Percentiles rank a stretch among this genome's conserved stretches.
phyloP scores from a whole-genome alignment of 2,329 filamentous ascomycete genomes.

The Ascocoryne sarcoides region DNA sequence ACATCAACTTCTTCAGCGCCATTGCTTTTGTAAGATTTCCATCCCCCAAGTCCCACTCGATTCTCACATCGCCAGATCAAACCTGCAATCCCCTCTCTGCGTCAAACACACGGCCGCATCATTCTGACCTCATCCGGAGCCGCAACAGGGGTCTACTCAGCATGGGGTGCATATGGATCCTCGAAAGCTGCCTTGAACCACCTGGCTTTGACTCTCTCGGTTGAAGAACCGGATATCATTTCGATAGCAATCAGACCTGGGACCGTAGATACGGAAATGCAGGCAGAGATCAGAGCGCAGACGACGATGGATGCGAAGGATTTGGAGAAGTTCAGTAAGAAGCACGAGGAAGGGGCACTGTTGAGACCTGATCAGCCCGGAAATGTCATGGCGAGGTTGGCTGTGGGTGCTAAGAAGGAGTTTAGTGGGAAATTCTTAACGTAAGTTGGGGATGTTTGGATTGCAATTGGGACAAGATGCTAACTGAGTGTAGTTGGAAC shows the following conservation, averaged over 20 bases:
- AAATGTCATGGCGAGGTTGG: conserved; percentile 74
- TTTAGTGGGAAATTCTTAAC: conserved; percentile 70
- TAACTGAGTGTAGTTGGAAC: background rate
- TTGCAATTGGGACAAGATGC: background rate
- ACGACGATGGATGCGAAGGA: conserved; percentile 49
- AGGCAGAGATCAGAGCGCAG: conserved; percentile 64
- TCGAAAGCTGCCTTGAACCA: conserved; percentile 81
- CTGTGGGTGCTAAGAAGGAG: conserved; percentile 52
- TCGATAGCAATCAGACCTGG: conserved; percentile 69
- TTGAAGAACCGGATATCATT: conserved; percentile 69
- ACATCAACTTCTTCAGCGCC: conserved; percentile 81
- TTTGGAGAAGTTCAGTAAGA: conserved; percentile 54
- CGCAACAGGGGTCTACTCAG: conserved; percentile 52
- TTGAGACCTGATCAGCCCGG: conserved; percentile 79
- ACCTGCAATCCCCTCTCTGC: conserved; percentile 60
- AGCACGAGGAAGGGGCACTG: conserved; percentile 62
- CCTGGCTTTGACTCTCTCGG: conserved; percentile 60
- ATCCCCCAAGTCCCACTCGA: conserved; percentile 1
- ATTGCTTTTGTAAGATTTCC: conserved; percentile 60
- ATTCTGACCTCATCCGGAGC: conserved; percentile 77
- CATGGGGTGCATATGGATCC: conserved; percentile 75
- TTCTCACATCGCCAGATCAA: conserved; percentile 44
- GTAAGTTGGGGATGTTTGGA: conserved; percentile 35
- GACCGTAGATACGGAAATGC: conserved; percentile 84
- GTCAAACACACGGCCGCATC: conserved; percentile 60